Evolutionary conservation across 129 eudicot genomes (phyloP).

Genomic region (Scalesia atractyloides): DNA sequence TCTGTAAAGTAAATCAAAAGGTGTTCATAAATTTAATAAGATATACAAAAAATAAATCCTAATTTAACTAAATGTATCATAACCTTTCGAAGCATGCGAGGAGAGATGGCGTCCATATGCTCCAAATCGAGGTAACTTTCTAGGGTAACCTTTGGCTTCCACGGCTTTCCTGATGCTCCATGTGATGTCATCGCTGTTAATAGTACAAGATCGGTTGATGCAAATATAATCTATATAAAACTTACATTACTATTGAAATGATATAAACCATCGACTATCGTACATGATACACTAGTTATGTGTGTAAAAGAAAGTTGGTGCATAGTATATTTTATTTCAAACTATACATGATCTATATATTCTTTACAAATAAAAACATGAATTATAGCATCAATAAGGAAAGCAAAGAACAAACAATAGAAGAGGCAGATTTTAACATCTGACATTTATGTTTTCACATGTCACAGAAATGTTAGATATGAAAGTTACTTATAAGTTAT

Average conservation of each 20-base stretch:
- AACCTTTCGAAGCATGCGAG: conserved; percentile 26
- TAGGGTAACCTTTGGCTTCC: conserved; percentile 27
- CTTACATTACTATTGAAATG: background rate
- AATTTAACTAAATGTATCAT: background rate
- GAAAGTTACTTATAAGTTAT: background rate
- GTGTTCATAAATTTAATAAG: background rate
- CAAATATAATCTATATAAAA: background rate
- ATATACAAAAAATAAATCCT: background rate
- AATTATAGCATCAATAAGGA: conserved; percentile 7
- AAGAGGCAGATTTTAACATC: background rate
- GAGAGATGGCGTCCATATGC: conserved; percentile 29
- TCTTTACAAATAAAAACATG: background rate
- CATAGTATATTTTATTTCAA: background rate
- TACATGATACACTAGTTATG: background rate
- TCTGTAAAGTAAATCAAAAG: conserved; percentile 28
- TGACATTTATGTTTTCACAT: background rate
- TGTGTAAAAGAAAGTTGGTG: background rate
- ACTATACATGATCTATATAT: background rate
- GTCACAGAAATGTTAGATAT: background rate
- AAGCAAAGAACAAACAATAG: background rate
- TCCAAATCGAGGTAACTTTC: conserved; percentile 40
- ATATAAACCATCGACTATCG: background rate
- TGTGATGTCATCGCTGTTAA: conserved; percentile 34
- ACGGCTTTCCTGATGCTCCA: conserved; percentile 25
- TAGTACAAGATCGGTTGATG: background rate